Evolutionary conservation across 2,329 filamentous ascomycete species (phyloP).

Genomic region (Paecilomyces sp.): DNA sequence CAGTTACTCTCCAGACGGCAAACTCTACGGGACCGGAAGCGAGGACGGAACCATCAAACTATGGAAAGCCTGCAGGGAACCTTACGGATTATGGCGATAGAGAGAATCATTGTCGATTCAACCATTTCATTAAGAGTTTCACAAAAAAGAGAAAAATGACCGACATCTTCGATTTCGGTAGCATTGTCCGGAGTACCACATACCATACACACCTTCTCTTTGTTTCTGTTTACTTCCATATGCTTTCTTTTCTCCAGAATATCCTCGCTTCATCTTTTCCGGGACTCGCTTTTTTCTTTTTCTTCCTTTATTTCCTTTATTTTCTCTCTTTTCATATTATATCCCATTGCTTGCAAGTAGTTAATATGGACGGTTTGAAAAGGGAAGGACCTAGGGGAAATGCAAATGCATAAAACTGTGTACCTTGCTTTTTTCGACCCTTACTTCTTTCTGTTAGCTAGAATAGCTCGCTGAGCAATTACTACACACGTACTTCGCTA

Average conservation of each 20-base stretch:
- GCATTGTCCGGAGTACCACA: not conserved
- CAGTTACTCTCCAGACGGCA: slow-evolving; percentile 89
- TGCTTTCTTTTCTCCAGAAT: not conserved
- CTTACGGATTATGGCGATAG: slow-evolving; percentile 60
- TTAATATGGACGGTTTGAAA: not conserved
- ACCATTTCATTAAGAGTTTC: not conserved
- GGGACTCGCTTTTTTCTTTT: not conserved
- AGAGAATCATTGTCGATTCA: not conserved
- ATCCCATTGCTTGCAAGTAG: not conserved
- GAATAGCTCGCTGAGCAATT: not conserved
- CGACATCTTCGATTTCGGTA: not conserved
- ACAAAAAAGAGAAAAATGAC: not conserved
- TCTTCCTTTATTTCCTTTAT: not conserved
- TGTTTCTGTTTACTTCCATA: not conserved
- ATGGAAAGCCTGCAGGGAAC: slow-evolving; percentile 60
- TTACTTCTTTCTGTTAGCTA: not conserved
- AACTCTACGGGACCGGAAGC: slow-evolving; percentile 90
- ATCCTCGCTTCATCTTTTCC: not conserved
- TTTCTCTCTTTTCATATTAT: not conserved
- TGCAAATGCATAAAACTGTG: not conserved
- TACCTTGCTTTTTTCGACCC: too few species aligned
- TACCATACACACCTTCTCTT: not conserved
- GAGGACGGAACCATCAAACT: slow-evolving; percentile 98
- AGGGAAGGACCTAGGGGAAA: not conserved
- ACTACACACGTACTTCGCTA: not conserved